phyloP scores from a whole-genome alignment of 2,329 filamentous ascomycete species.

The Neofusicoccum ribis region DNA sequence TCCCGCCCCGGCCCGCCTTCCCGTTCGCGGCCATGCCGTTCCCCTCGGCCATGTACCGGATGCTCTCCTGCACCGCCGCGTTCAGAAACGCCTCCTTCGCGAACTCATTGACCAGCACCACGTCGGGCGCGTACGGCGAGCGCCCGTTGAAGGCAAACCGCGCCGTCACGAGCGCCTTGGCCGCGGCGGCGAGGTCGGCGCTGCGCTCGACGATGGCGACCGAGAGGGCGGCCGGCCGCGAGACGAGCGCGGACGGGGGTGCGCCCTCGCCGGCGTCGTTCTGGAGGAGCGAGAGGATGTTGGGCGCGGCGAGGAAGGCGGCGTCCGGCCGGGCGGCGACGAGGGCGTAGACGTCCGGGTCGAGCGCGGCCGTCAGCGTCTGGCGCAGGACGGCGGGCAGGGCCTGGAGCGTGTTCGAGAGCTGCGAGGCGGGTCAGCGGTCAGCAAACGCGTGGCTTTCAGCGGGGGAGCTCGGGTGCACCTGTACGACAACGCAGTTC shows the following conservation, averaged over 20 bases:
- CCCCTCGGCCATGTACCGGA: conserved; percentile 28
- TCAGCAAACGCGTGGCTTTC: neutral
- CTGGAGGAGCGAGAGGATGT: conserved; percentile 37
- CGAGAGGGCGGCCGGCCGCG: conserved; percentile 36
- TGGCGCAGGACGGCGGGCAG: conserved; percentile 39
- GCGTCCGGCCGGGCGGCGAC: conserved; percentile 35
- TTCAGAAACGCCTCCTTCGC: conserved; percentile 51
- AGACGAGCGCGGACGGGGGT: conserved; percentile 33
- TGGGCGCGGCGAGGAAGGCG: conserved; percentile 25
- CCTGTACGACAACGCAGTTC: conserved; percentile 54
- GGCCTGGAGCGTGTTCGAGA: conserved; percentile 43
- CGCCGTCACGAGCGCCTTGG: conserved; percentile 54
- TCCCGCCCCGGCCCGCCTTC: neutral
- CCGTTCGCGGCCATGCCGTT: neutral
- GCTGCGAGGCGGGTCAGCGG: conserved; percentile 26
- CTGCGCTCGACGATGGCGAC: conserved; percentile 63
- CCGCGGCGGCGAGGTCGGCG: conserved; percentile 56
- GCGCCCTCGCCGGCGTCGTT: conserved; percentile 23
- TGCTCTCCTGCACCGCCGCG: conserved; percentile 29
- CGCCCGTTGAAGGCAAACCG: conserved; percentile 57
- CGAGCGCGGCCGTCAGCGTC: conserved; percentile 44
- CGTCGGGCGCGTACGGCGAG: conserved; percentile 62
- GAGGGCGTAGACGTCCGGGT: conserved; percentile 52
- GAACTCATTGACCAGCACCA: conserved; percentile 66
- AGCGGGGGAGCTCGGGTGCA: conserved; percentile 25